A percentile compares a stretch with the other conserved stretches of the same genome.
Evolutionary conservation across 2,329 filamentous ascomycete species (phyloP).

Genomic region (Colletotrichum coccodes): DNA sequence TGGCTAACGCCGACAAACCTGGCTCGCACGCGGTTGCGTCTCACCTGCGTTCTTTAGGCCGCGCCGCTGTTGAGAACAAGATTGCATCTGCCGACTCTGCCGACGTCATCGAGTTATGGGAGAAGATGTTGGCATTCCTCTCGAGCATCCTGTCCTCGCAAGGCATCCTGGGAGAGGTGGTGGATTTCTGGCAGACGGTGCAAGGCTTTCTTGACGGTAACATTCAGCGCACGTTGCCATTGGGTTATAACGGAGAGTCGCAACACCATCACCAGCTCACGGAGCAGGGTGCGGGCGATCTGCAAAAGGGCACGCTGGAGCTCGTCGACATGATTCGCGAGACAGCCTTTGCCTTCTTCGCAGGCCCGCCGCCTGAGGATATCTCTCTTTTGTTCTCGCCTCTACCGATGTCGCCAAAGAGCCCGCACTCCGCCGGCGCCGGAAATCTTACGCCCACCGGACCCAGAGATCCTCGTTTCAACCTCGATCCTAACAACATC

Average conservation of each 20-base stretch:
- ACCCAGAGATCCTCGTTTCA: slow-evolving; percentile 78
- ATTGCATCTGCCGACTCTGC: slow-evolving; percentile 77
- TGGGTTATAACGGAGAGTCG: slow-evolving; percentile 85
- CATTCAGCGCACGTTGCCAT: slow-evolving; percentile 81
- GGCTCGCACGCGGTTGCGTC: slow-evolving; percentile 75
- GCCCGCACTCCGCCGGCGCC: slow-evolving; percentile 65
- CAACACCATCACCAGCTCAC: slow-evolving; percentile 84
- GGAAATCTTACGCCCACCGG: slow-evolving; percentile 63
- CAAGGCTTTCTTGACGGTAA: slow-evolving; percentile 90
- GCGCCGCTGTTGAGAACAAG: slow-evolving; percentile 71
- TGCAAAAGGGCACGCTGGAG: slow-evolving; percentile 83
- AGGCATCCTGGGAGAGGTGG: slow-evolving; percentile 86
- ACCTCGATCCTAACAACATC: slow-evolving; percentile 80
- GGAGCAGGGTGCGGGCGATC: slow-evolving; percentile 72
- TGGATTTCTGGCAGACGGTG: slow-evolving; percentile 94
- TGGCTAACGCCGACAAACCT: slow-evolving; percentile 80
- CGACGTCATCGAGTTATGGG: slow-evolving; percentile 91
- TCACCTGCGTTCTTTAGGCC: slow-evolving; percentile 79
- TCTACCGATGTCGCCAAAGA: slow-evolving; percentile 73
- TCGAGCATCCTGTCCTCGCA: slow-evolving; percentile 78
- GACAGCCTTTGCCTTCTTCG: slow-evolving; percentile 83
- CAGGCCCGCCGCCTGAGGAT: slow-evolving; percentile 89
- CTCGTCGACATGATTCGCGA: slow-evolving; percentile 87
- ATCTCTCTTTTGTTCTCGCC: slow-evolving; percentile 89
- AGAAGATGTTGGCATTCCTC: slow-evolving; percentile 82